These are phyloP conservation scores for Metroxylon sagu DNA, from an alignment of 176 grass and related monocot species.

Conservation along the genomic window DNA sequence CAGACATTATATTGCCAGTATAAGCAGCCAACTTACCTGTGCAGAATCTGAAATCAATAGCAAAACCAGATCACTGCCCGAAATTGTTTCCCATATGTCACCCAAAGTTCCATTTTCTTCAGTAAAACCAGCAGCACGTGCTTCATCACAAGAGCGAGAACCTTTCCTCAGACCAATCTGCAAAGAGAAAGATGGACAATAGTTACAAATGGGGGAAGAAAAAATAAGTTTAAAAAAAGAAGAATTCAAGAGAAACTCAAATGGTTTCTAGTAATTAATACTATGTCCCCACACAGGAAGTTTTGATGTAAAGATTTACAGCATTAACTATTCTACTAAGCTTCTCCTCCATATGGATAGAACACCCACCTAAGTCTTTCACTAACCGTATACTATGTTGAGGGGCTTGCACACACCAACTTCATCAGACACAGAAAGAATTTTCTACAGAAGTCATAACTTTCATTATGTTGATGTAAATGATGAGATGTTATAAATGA, in stretches of 20 bases:
- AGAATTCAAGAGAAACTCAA: not conserved
- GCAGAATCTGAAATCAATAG: conserved; percentile 27
- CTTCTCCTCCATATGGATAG: no score
- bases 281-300: no score
- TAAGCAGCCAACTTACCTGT: not conserved
- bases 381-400: no score
- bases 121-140: conserved; percentile 68
- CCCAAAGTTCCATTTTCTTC: conserved; percentile 74
- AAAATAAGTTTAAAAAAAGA: not conserved
- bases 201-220: not conserved
- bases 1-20: not conserved
- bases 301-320: no score
- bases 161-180: conserved; percentile 89
- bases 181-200: conserved; percentile 10
- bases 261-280: not conserved
- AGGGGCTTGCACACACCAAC: no score
- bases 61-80: conserved; percentile 13
- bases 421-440: no score
- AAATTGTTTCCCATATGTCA: conserved; percentile 15
- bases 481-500: no score
- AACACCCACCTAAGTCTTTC: no score
- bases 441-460: no score
- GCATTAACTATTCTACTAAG: no score
- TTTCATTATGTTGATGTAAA: no score
- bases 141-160: conserved; percentile 76